Evolutionary conservation across 169 alveolate species (phyloP), one percentile per base, ranked within the genome.

Genomic region (Eimeria falciformis): DNA sequence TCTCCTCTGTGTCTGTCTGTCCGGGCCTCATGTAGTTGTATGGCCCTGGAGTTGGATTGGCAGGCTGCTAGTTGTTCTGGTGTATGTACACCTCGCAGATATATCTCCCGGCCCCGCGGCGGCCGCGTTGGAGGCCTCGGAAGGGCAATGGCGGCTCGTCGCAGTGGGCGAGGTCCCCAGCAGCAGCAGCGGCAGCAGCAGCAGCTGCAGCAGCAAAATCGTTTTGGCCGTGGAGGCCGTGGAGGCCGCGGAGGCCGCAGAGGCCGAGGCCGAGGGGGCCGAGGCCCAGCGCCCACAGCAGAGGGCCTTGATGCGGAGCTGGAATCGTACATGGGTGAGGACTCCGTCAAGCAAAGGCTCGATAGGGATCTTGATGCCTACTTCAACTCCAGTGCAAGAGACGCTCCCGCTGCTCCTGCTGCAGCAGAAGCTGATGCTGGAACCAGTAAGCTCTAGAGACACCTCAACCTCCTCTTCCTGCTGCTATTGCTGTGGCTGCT

Each of bases 281-380:
- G 50, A 56, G 56, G 71, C 43, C 53, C 75, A 23, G 37, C 47
- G 2, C 33, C 68, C 6, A 62, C 89, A 7, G 71, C 89, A 5
- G 78, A 79, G 23, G 50, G 78, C 14, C 29, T 56, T 17, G 89
- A 79, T 46, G 89, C 89, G 25, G 43, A 79, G 75, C 89, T 79
- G 6, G 89, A 79, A 17, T 46, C 71, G 2, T 79, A 79, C 50
- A 79, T 79, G 89, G 89, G 89, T 21, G 89, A 79, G n/a, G 75
- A 55, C 5, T 45, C 29, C 12, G 89, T 79, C 2, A 79, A 79
- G 25, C 45, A 79, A 29, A 25, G 69, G 29, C 69, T 79, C 6
- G 89, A 79, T 46, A 27, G 78, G 21, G 89, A 79, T 25, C 29
- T 79, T 21, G 89, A 79, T 43, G 33, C 69, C 11, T 79, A 79